These are phyloP conservation scores for Tulasnella sp. DNA, from an alignment of 768 basidiomycete species.

Conservation along the genomic window DNA sequence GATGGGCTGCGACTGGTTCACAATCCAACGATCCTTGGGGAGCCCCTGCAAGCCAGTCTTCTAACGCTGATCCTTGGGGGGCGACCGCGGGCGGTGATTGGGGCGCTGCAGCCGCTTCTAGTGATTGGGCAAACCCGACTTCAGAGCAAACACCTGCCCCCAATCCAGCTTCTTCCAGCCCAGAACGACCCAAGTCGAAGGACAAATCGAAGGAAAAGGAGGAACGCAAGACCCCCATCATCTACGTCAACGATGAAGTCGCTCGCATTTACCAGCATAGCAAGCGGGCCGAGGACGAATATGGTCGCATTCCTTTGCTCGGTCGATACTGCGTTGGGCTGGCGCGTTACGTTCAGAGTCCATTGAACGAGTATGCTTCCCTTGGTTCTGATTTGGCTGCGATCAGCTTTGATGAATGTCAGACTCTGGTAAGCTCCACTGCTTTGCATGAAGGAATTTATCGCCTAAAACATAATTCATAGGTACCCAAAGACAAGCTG, in stretches of 20 bases:
- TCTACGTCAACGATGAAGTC: slow-evolving; percentile 85
- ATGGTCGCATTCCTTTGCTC: slow-evolving; percentile 66
- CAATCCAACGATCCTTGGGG: slow-evolving; percentile 28
- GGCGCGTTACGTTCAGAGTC: slow-evolving; percentile 89
- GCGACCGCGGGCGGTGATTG: slow-evolving; percentile 31
- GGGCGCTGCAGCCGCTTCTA: slow-evolving; percentile 45
- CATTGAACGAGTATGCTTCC: slow-evolving; percentile 90
- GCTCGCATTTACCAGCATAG: slow-evolving; percentile 93
- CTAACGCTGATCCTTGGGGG: slow-evolving; percentile 29
- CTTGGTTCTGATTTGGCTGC: slow-evolving; percentile 80
- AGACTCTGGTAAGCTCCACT: slow-evolving; percentile 63
- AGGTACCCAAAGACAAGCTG: slow-evolving; percentile 87
- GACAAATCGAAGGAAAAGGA: slow-evolving; percentile 16
- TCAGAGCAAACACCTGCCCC: slow-evolving; percentile 19
- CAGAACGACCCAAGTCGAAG: slow-evolving; percentile 9
- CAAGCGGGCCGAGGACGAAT: slow-evolving; percentile 78
- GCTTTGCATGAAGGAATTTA: slow-evolving; percentile 10
- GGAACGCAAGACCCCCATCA: slow-evolving; percentile 56
- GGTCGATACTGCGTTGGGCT: slow-evolving; percentile 92
- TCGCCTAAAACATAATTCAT: slow-evolving; percentile 19
- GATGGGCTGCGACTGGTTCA: slow-evolving; percentile 6
- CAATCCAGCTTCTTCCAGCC: slow-evolving; percentile 4
- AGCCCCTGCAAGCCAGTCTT: slow-evolving; percentile 36
- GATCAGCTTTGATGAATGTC: slow-evolving; percentile 78
- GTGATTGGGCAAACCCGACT: slow-evolving; percentile 3